Evolutionary conservation across 2,329 filamentous ascomycete genomes (phyloP).

Genomic region (Trichoderma afroharzianum): DNA sequence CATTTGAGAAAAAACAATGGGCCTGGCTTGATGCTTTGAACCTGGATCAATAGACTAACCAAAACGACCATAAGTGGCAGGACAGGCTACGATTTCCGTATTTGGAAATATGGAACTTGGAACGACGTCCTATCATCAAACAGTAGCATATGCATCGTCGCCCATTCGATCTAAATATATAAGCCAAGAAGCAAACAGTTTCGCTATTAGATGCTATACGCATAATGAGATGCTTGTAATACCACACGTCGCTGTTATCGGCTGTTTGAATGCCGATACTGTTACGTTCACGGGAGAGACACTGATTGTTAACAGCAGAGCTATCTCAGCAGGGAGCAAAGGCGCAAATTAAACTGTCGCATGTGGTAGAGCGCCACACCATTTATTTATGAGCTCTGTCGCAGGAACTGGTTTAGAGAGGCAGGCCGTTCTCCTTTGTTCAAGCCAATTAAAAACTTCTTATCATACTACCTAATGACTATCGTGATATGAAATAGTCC

Average conservation of each 20-base stretch:
- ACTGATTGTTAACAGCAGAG: no score
- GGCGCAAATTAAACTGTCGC: no score
- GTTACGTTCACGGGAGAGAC: no score
- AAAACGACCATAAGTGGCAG: not conserved
- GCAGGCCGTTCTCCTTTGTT: no score
- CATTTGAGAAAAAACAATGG: not conserved
- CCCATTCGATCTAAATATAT: not conserved
- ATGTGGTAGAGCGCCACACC: no score
- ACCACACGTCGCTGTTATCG: no score
- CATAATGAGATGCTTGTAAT: not conserved
- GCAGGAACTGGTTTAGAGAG: no score
- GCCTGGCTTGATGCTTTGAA: not conserved
- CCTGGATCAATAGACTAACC: not conserved
- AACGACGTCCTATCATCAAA: not conserved
- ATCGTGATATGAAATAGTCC: not conserved
- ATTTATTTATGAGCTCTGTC: no score
- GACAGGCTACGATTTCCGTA: not conserved
- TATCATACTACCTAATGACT: not conserved
- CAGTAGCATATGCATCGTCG: not conserved
- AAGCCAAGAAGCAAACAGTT: not conserved
- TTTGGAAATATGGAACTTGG: not conserved
- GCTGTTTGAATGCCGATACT: no score
- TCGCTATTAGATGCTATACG: not conserved
- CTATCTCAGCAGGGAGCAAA: no score
- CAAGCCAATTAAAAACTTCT: no score